These are phyloP conservation scores for Pelagomonas calceolata DNA, from an alignment of 108 stramenopile genomes.

Conservation along the genomic window DNA sequence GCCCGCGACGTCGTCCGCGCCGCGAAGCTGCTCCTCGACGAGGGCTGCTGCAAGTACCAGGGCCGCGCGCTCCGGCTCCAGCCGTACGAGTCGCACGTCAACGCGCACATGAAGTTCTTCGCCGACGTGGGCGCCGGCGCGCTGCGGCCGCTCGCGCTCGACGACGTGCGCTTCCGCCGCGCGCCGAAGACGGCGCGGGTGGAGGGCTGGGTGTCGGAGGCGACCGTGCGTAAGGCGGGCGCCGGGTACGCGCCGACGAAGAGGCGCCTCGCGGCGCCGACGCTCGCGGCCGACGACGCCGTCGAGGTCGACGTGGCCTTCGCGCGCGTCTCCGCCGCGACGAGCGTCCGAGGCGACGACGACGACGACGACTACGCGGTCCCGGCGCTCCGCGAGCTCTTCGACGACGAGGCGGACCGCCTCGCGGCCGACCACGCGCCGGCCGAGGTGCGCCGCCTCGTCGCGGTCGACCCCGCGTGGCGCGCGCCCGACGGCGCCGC, in stretches of 20 bases:
- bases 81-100: conserved; percentile 26
- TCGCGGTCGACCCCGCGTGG: no score
- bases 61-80: conserved; percentile 4
- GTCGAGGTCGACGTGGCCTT: neutral
- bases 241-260: neutral
- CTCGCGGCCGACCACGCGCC: no score
- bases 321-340: no score
- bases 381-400: no score
- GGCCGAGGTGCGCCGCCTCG: no score
- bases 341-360: no score
- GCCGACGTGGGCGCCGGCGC: conserved; percentile 12
- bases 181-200: neutral
- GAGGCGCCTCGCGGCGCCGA: no score
- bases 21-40: conserved; percentile 1
- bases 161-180: neutral
- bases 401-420: no score
- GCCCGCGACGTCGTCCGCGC: neutral
- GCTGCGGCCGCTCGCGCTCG: conserved; percentile 13
- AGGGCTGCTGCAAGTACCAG: neutral
- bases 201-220: neutral
- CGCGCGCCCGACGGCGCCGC: no score
- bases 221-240: neutral
- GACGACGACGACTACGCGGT: no score
- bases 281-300: neutral
- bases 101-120: conserved; percentile 17